These are phyloP conservation scores for Cryptococcus sp. DNA, from an alignment of 1,284 basidiomycete species.

Conservation along the genomic window DNA sequence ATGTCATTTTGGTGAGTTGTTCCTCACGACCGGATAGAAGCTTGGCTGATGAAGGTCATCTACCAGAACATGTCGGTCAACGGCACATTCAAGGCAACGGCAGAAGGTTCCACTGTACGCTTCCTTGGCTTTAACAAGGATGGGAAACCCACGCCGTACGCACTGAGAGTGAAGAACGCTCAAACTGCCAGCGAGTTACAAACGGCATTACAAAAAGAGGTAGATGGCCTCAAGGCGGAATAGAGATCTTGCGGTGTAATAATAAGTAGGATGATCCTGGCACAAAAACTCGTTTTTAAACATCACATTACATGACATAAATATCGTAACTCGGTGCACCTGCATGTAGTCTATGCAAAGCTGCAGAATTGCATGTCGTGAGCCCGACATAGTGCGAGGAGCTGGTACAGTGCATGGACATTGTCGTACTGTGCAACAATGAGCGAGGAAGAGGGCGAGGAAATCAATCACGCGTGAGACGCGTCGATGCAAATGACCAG, in stretches of 20 bases:
- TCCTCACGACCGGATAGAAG: too few relatives aligned
- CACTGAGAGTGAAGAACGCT: slow-evolving; percentile 65
- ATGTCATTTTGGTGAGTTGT: slow-evolving; percentile 43
- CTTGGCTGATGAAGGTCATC: not conserved
- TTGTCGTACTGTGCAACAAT: too few relatives aligned
- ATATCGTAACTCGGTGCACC: too few relatives aligned
- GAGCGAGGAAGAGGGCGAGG: too few relatives aligned
- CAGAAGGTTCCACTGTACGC: slow-evolving; percentile 30
- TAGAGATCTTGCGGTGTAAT: not conserved
- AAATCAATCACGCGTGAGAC: not conserved
- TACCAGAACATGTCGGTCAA: slow-evolving; percentile 46
- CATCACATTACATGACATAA: too few relatives aligned
- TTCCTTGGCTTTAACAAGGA: slow-evolving; percentile 43
- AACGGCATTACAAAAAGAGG: slow-evolving; percentile 65
- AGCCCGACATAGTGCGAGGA: too few relatives aligned
- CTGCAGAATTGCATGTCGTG: too few relatives aligned
- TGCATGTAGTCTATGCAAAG: too few relatives aligned
- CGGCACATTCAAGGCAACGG: slow-evolving; percentile 26
- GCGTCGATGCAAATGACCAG: not conserved
- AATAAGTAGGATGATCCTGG: too few relatives aligned
- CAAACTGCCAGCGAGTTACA: slow-evolving; percentile 64
- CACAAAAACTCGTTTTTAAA: too few relatives aligned
- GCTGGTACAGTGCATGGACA: too few relatives aligned
- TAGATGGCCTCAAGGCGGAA: slow-evolving; percentile 46
- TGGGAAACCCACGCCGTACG: slow-evolving; percentile 63